Conservation (phyloP, 2,329 filamentous ascomycete species). For the Aspergillus sp. region DNA sequence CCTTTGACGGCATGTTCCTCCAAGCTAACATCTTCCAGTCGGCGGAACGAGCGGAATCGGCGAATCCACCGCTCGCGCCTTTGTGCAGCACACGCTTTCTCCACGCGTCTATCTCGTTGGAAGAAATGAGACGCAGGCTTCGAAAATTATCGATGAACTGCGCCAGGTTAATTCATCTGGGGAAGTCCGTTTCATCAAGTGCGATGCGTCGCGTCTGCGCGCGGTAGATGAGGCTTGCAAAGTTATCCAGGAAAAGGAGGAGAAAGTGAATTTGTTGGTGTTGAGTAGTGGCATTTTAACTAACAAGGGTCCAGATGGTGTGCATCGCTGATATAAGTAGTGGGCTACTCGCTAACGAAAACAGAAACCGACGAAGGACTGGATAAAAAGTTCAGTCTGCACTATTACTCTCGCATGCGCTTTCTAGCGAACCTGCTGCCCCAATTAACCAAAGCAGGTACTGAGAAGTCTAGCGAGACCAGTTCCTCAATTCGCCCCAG, state of each 20-base stretch:
- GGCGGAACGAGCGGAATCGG: conserved; percentile 55
- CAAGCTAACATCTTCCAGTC: conserved; percentile 13
- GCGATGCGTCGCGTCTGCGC: conserved; percentile 47
- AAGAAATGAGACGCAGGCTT: conserved; percentile 31
- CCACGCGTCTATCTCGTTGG: conserved; percentile 53
- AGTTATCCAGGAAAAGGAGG: conserved; percentile 34
- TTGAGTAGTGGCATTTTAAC: conserved; percentile 16
- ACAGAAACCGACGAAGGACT: conserved; percentile 24
- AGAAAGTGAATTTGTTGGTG: conserved; percentile 21
- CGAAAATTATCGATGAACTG: conserved; percentile 39
- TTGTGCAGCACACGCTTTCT: conserved; percentile 35
- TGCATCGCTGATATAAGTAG: background rate
- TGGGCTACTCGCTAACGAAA: too few species aligned
- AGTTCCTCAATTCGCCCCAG: too few species aligned
- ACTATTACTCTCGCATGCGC: conserved; percentile 27
- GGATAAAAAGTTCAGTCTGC: conserved; percentile 17
- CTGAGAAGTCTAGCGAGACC: conserved; percentile 14
- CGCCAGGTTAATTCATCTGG: conserved; percentile 40
- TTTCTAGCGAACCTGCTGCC: conserved; percentile 28
- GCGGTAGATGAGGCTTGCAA: conserved; percentile 48
- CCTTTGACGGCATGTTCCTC: too few species aligned
- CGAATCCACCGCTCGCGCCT: conserved; percentile 43
- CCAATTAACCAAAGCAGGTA: background rate
- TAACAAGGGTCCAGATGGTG: conserved; percentile 5
- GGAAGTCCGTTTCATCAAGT: conserved; percentile 44